Evolutionary conservation across 768 basidiomycete species (phyloP).

Genomic region (Phaffia australis): DNA sequence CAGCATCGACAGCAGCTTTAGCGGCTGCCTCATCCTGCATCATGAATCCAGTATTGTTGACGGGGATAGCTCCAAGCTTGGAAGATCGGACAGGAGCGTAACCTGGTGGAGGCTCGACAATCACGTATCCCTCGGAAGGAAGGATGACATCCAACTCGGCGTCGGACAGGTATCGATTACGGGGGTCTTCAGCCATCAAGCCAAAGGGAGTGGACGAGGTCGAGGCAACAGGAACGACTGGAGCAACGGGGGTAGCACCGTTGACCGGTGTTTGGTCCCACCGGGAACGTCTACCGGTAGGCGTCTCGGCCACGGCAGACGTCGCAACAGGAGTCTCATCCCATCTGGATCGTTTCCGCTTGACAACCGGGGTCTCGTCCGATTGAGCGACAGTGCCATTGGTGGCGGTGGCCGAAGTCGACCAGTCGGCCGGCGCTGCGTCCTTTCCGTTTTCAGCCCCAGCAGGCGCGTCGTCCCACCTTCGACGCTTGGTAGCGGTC

Average conservation of each 20-base stretch:
- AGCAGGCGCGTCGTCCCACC: slow-evolving; percentile 29
- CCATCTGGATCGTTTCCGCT: slow-evolving; percentile 91
- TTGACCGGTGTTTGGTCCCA: slow-evolving; percentile 89
- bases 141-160: slow-evolving; percentile 89
- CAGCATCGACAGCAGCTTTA: slow-evolving; percentile 73
- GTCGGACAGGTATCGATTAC: slow-evolving; percentile 89
- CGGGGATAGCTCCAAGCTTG: slow-evolving; percentile 47
- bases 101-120: slow-evolving; percentile 87
- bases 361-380: slow-evolving; percentile 53
- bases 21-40: slow-evolving; percentile 84
- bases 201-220: slow-evolving; percentile 22
- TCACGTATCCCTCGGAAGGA: slow-evolving; percentile 70
- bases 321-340: slow-evolving; percentile 76
- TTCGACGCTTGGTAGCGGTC: neutral
- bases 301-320: slow-evolving; percentile 43
- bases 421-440: slow-evolving; percentile 59
- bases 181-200: slow-evolving; percentile 61
- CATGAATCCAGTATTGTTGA: slow-evolving; percentile 71
- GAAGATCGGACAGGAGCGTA: slow-evolving; percentile 66
- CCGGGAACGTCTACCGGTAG: slow-evolving; percentile 73
- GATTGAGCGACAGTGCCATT: slow-evolving; percentile 44
- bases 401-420: slow-evolving; percentile 44
- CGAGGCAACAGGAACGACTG: slow-evolving; percentile 41
- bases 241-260: slow-evolving; percentile 47
- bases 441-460: slow-evolving; percentile 45